Evolutionary conservation across 495 filamentous ascomycete species (phyloP).

Genomic region (Bacidia rubella): DNA sequence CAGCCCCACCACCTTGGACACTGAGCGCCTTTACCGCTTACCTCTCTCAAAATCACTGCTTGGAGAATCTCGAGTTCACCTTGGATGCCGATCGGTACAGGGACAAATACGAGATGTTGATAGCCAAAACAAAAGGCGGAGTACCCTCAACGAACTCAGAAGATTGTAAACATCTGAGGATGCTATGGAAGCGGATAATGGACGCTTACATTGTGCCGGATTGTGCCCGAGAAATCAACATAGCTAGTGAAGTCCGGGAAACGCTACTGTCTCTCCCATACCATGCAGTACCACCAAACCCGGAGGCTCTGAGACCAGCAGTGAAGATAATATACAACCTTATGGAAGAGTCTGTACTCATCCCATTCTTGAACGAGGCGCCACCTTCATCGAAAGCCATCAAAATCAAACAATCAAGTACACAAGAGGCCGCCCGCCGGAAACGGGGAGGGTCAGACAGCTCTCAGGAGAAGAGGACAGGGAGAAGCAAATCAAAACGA

Average conservation of each 20-base stretch:
- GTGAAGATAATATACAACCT: slow-evolving; percentile 83
- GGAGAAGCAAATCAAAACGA: slow-evolving; percentile 22
- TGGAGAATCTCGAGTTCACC: slow-evolving; percentile 95
- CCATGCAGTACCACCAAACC: slow-evolving; percentile 53
- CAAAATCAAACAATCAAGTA: slow-evolving; percentile 19
- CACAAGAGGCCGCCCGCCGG: slow-evolving; percentile 4
- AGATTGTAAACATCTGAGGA: slow-evolving; percentile 56
- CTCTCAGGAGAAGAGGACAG: slow-evolving; percentile 13
- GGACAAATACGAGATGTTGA: slow-evolving; percentile 51
- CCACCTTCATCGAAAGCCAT: slow-evolving; percentile 33
- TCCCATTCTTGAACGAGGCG: slow-evolving; percentile 56
- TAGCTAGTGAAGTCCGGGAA: slow-evolving; percentile 76
- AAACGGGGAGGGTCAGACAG: slow-evolving; percentile 24
- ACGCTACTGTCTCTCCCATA: slow-evolving; percentile 53
- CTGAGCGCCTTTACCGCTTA: slow-evolving; percentile 93
- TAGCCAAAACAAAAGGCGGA: slow-evolving; percentile 29
- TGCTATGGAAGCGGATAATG: slow-evolving; percentile 53
- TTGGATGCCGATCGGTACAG: slow-evolving; percentile 88
- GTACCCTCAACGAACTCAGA: slow-evolving; percentile 36
- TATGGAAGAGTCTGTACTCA: slow-evolving; percentile 91
- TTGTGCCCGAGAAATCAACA: slow-evolving; percentile 80
- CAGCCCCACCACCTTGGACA: slow-evolving; percentile 80
- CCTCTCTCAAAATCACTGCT: slow-evolving; percentile 91
- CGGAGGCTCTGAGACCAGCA: slow-evolving; percentile 72
- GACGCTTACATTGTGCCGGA: slow-evolving; percentile 37